Base-by-base conservation (phyloP, 768 basidiomycete genomes). In the Agrocybe praecox region DNA sequence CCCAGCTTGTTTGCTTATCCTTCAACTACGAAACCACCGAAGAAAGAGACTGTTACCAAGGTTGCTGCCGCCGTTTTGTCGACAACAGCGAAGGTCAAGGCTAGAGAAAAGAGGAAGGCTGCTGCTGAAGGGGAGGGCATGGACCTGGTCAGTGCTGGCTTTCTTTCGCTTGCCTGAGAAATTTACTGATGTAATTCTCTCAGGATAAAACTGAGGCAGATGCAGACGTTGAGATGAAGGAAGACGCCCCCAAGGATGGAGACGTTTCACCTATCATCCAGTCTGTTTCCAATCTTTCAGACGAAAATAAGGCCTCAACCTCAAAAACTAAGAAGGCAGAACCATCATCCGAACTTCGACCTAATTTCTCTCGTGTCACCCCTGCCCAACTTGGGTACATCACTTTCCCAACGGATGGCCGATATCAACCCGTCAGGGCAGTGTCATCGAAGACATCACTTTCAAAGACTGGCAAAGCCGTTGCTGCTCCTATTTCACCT, bases 51-150 rank as follows among this genome's bases (percentile, higher is more conserved):
- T 0, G 89, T 92, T 19, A 84, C 91, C 42, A 97, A 96, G 73
- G 89, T 96, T 52, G 94, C 92, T 24, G 89, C 95, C 14, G 97
- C 96, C 33, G 96, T 99, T 11, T 81, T 99, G 40, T 97, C 94
- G 8, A 98, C 97, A 0, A 99, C 97, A 1, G 96, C 95, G 0
- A 96, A 94, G 71, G 94, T 92, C n/a, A 94, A 93, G 70, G 95
- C 95, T 1, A 83, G 97, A 61, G 94, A 95, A 68, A 96, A 92
- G 81, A 90, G 86, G 65, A 94, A 97, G 73, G 92, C 90, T 44
- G 90, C 85, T 42, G 87, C 85, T 3, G 94, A 94, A 49, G 85
- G 82, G 11, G 90, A 91, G 46, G 77, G 79, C 1, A 94, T 95
- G 87, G 92, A 96, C 19, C 81, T 85, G 49, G 94, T 95, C 64